Percentiles rank a stretch among this genome's conserved stretches.
Conservation (phyloP, 2,329 filamentous ascomycete genomes). For the Metarhizium anisopliae region DNA sequence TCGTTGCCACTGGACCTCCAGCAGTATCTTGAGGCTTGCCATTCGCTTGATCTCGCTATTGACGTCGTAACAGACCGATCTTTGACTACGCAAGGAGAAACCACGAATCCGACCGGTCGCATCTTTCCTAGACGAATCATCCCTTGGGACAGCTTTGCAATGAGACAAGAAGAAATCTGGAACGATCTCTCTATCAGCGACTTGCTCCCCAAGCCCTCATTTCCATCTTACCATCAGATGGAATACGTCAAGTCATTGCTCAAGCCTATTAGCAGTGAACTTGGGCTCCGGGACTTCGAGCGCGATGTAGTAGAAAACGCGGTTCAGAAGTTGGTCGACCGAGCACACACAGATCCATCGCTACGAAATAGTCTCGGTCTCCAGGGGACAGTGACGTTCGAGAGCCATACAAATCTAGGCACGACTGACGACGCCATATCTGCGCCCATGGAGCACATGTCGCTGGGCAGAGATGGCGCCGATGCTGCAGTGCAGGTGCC, state of each 20-base stretch:
- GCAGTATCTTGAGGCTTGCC: constrained; percentile 23
- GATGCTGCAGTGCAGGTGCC: not conserved
- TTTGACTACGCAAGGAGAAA: constrained; percentile 23
- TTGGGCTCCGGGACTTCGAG: constrained; percentile 23
- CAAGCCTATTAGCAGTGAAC: constrained; percentile 24
- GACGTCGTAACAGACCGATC: constrained; percentile 21
- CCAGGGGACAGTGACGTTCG: constrained; percentile 23
- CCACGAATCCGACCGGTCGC: constrained; percentile 22
- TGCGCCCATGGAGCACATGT: constrained; percentile 15
- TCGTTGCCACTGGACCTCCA: constrained; percentile 14
- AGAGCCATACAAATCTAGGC: constrained; percentile 27
- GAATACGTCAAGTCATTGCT: constrained; percentile 22
- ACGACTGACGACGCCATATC: constrained; percentile 13
- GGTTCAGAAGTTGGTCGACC: constrained; percentile 23
- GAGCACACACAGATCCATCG: constrained; percentile 15
- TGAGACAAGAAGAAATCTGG: constrained; percentile 23
- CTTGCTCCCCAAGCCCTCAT: constrained; percentile 19
- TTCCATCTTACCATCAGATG: constrained; percentile 23
- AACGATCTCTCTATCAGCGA: constrained; percentile 14
- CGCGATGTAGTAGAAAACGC: constrained; percentile 26
- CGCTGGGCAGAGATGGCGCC: constrained; percentile 4
- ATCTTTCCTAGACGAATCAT: constrained; percentile 26
- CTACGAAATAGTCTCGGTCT: constrained; percentile 22
- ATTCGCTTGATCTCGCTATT: constrained; percentile 21
- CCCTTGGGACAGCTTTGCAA: constrained; percentile 24